Evolutionary conservation across 805 yeast species (phyloP), one percentile per base, ranked within the genome.

Genomic region (Yamadazyma phyllophila): DNA sequence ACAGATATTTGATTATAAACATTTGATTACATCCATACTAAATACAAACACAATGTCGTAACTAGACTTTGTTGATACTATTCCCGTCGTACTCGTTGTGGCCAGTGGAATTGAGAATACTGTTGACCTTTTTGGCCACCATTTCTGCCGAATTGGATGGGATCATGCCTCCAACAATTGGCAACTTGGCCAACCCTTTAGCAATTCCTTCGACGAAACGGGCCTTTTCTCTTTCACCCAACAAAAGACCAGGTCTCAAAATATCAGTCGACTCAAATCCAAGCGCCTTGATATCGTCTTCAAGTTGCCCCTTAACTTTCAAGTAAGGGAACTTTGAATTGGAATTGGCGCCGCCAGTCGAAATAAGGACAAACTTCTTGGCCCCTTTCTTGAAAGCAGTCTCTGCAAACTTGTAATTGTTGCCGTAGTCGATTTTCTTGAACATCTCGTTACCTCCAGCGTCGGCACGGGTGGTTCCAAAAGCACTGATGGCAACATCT

Each of bases 381-480:
- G 80, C 80, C 0, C 94, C 94, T 1, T 77, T 75, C 4, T 70
- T 80, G 59, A 80, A 83, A 1, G 96, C 96, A 5, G 83, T 83
- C 53, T 80, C 77, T 4, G 96, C 95, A 31, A 84, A 66, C 33
- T 73, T 80, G 34, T 78, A 60, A 58, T 88, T 88, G 55, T 84
- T 69, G 45, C 86, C 96, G 53, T 82, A 78, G 58, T 90, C 97
- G 53, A 90, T 81, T 54, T 74, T 72, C 53, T 76, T 73, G 65
- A 87, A 94, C 20, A 80, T 76, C 17, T 78, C 87, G n/a, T 81
- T 66, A 1, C 85, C 74, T 13, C 96, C 96, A 4, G 89, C 96
- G 26, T 66, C 73, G 2, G 77, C 83, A 43, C 77, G 74, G 1
- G 95, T 88, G 6, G 96, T 85, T 6, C 91, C 96, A 52, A 90